Conservation (phyloP, 2,329 filamentous ascomycete species). For the Ascochyta pisi region DNA sequence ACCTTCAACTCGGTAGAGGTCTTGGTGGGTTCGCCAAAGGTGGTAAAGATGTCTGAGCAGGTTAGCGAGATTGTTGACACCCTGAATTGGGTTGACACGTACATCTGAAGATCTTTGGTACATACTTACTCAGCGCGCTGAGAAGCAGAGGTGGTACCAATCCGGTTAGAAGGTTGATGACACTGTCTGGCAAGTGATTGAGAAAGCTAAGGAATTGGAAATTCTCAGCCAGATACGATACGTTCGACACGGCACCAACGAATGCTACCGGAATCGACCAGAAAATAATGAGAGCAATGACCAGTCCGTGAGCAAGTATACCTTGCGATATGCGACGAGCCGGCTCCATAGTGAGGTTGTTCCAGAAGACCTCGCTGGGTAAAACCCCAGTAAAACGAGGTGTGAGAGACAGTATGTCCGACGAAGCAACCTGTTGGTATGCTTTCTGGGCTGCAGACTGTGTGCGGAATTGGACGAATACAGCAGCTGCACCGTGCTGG, state of each 20-base stretch:
- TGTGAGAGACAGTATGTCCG: constrained; percentile 72
- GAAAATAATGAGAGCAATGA: constrained; percentile 82
- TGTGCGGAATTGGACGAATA: constrained; percentile 88
- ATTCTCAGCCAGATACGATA: constrained; percentile 69
- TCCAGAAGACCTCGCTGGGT: constrained; percentile 87
- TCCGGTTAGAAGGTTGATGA: constrained; percentile 84
- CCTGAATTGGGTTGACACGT: constrained; percentile 45
- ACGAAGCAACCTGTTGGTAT: constrained; percentile 65
- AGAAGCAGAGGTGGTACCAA: constrained; percentile 81
- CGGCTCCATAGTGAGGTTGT: constrained; percentile 76
- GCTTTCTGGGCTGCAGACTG: constrained; percentile 86
- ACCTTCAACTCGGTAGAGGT: constrained; percentile 86
- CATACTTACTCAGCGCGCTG: constrained; percentile 82
- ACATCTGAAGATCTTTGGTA: constrained; percentile 84
- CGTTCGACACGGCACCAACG: constrained; percentile 86
- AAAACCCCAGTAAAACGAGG: constrained; percentile 84
- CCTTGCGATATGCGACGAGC: constrained; percentile 84
- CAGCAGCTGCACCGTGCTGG: constrained; percentile 72
- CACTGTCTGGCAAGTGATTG: constrained; percentile 69
- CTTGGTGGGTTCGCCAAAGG: constrained; percentile 79
- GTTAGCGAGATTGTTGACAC: constrained; percentile 11
- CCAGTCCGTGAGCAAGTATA: constrained; percentile 74
- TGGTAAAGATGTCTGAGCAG: constrained; percentile 72
- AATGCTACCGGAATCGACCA: constrained; percentile 80
- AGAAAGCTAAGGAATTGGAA: constrained; percentile 78